Conservation (phyloP, 257 asterid genomes). For the Rubia yunnanensis region DNA sequence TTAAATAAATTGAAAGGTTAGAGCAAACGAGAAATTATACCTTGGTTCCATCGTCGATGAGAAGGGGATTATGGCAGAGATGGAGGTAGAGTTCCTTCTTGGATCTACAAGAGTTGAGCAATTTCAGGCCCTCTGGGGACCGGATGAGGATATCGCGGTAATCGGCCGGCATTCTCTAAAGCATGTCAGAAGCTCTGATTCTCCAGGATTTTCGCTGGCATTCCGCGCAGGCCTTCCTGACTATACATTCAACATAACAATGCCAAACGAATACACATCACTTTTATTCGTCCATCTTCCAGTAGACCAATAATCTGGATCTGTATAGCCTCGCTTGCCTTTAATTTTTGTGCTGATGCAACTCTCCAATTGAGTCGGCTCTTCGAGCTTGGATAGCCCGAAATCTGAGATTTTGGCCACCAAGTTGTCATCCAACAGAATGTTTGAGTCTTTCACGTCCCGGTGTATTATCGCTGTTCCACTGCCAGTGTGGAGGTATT, state of each 20-base stretch:
- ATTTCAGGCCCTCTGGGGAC: too few relatives aligned
- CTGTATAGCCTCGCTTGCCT: slow-evolving; percentile 4
- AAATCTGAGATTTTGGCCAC: slow-evolving; percentile 9
- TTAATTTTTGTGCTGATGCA: slow-evolving; percentile 3
- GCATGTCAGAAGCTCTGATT: background rate
- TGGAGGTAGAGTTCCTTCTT: slow-evolving; percentile 55
- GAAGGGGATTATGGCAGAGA: slow-evolving; percentile 44
- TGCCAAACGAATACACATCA: slow-evolving; percentile 8
- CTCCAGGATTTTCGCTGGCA: background rate
- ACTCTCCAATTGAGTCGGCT: background rate
- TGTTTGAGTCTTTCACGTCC: slow-evolving; percentile 11
- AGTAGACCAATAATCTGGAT: background rate
- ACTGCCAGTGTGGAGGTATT: background rate
- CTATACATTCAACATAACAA: slow-evolving; percentile 7
- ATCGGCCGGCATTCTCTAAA: background rate
- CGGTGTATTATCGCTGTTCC: background rate
- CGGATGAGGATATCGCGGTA: too few relatives aligned
- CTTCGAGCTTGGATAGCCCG: background rate
- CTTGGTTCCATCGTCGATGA: slow-evolving; percentile 56
- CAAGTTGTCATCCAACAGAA: slow-evolving; percentile 6
- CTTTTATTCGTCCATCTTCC: background rate
- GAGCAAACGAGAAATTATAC: too few relatives aligned
- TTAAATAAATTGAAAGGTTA: too few relatives aligned
- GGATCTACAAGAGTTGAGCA: slow-evolving; percentile 18
- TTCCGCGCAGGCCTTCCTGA: background rate